Evolutionary conservation across 192 early-diverging fungal species (phyloP).

Genomic region (Kappamyces sp.): DNA sequence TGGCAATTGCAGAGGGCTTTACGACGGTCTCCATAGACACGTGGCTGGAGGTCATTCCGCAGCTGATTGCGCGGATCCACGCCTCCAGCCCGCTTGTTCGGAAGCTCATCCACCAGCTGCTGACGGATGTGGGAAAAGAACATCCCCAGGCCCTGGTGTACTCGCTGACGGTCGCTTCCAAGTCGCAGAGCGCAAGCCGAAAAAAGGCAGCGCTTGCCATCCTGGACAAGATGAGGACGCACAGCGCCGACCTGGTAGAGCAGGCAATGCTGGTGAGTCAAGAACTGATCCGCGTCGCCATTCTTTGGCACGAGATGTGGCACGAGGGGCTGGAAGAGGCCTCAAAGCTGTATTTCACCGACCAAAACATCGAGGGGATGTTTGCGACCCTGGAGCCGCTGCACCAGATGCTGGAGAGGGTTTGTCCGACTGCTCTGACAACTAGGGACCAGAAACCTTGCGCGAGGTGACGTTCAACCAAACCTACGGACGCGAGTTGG

Average conservation of each 20-base stretch:
- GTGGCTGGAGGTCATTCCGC: constrained; percentile 95
- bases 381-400: constrained; percentile 75
- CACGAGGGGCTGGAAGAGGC: constrained; percentile 88
- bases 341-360: constrained; percentile 68
- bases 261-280: constrained; percentile 91
- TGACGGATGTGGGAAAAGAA: constrained; percentile 83
- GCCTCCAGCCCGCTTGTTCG: constrained; percentile 69
- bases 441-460: constrained; percentile 76
- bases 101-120: constrained; percentile 76
- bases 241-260: constrained; percentile 79
- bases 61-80: constrained; percentile 89
- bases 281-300: constrained; percentile 94
- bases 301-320: constrained; percentile 98
- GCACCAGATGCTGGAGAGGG: constrained; percentile 78
- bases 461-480: constrained; percentile 89
- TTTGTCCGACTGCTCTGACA: constrained; percentile 25
- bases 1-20: constrained; percentile 76
- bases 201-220: constrained; percentile 77
- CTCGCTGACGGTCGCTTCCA: constrained; percentile 91
- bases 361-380: constrained; percentile 81
- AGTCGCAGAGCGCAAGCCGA: constrained; percentile 71
- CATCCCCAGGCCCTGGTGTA: constrained; percentile 98
- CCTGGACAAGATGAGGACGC: constrained; percentile 84
- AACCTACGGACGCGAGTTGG: constrained; percentile 77
- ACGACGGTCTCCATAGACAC: constrained; percentile 79